Percentiles rank a stretch among this genome's conserved stretches.
Conservation (phyloP, 768 basidiomycete genomes). For the Termitomyces sp. region DNA sequence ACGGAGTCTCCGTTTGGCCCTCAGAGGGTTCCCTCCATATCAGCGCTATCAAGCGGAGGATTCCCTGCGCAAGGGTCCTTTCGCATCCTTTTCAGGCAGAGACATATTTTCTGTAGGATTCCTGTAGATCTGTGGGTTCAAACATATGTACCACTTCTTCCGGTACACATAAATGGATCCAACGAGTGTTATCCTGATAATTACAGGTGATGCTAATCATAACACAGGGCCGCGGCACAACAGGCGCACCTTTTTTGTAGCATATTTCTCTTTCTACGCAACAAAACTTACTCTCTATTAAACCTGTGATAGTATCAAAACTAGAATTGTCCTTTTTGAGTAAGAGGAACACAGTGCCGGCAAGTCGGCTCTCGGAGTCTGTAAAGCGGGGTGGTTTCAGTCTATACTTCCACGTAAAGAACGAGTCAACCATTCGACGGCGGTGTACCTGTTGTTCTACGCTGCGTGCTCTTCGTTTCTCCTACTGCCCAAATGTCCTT, state of each 20-base stretch:
- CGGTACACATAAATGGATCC: background rate
- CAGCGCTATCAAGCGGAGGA: slow-evolving; percentile 13
- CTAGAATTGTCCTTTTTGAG: background rate
- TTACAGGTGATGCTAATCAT: background rate
- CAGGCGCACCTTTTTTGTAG: background rate
- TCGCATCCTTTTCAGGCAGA: slow-evolving; percentile 9
- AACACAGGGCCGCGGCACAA: background rate
- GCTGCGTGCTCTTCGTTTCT: background rate
- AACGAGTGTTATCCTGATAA: background rate
- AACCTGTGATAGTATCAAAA: background rate
- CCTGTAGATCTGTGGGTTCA: background rate
- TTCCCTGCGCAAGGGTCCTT: slow-evolving; percentile 14
- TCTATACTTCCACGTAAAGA: slow-evolving; percentile 21
- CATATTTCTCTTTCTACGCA: background rate
- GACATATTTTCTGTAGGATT: slow-evolving; percentile 17
- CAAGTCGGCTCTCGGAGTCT: slow-evolving; percentile 8
- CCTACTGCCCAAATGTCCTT: slow-evolving; percentile 28
- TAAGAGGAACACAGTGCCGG: background rate
- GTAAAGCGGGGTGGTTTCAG: slow-evolving; percentile 10
- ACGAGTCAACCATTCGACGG: slow-evolving; percentile 6
- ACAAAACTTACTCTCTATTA: background rate
- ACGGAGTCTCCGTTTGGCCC: slow-evolving; percentile 8
- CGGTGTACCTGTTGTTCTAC: background rate
- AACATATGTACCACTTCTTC: background rate
- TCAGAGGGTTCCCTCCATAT: slow-evolving; percentile 15